Conservation (phyloP, 352 stramenopile genomes). For the Globisporangium acanthophoron region DNA sequence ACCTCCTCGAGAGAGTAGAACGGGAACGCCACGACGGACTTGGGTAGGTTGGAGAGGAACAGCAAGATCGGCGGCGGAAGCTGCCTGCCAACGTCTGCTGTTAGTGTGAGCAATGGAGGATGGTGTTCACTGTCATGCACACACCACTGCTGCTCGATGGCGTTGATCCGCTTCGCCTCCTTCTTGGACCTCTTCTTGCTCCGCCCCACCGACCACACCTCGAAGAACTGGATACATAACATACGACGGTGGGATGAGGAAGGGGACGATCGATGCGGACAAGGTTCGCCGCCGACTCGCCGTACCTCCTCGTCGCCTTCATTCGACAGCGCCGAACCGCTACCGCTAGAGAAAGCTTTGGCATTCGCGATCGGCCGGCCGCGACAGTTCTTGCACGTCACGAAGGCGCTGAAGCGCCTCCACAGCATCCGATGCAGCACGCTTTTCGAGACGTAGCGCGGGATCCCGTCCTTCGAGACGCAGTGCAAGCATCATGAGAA, state of each 20-base stretch:
- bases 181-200: constrained; percentile 44
- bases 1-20: constrained; percentile 51
- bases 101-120: background rate
- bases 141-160: constrained; percentile 51
- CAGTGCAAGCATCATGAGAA: background rate
- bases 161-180: constrained; percentile 25
- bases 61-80: constrained; percentile 37
- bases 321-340: background rate
- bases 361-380: constrained; percentile 34
- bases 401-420: constrained; percentile 67
- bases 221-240: constrained; percentile 32
- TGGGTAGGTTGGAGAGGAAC: constrained; percentile 73
- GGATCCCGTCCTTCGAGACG: constrained; percentile 42
- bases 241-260: constrained; percentile 11
- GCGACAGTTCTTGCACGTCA: constrained; percentile 61
- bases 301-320: constrained; percentile 21
- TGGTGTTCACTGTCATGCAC: background rate
- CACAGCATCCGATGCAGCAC: constrained; percentile 42
- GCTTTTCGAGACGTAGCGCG: constrained; percentile 50
- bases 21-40: constrained; percentile 60
- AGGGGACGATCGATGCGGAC: background rate
- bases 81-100: constrained; percentile 20
- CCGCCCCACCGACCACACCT: constrained; percentile 54
- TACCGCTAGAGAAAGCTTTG: background rate
- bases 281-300: background rate